Percentiles rank a stretch among this genome's conserved stretches.
Conservation (phyloP, 331 rosid species). For the Acacia pycnantha region DNA sequence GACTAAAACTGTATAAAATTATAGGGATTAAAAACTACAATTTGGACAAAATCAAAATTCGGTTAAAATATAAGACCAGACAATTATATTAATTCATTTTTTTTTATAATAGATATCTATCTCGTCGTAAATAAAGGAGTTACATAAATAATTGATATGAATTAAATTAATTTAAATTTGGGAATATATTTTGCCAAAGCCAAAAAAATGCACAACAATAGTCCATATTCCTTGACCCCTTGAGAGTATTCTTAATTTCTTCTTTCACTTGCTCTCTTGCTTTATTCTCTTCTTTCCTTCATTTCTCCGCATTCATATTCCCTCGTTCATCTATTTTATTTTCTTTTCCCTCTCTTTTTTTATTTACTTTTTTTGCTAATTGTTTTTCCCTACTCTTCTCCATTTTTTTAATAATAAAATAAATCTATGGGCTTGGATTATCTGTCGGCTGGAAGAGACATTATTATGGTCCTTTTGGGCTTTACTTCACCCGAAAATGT, state of each 20-base stretch:
- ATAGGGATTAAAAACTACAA: no score
- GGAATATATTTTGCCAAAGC: slow-evolving; percentile 3
- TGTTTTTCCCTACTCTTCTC: no score
- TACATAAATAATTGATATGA: no score
- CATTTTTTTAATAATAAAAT: background rate
- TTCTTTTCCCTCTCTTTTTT: background rate
- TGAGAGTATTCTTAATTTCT: slow-evolving; percentile 21
- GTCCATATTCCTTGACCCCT: background rate
- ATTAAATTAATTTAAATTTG: background rate
- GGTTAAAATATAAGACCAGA: no score
- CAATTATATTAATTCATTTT: no score
- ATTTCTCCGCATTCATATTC: background rate
- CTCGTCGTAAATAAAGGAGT: no score
- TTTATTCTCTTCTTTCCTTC: background rate
- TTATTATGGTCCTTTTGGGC: background rate
- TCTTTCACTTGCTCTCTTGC: background rate
- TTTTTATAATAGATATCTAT: no score
- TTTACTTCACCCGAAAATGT: background rate
- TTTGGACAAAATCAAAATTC: no score
- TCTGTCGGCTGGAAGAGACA: background rate
- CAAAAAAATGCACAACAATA: background rate
- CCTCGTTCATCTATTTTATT: background rate
- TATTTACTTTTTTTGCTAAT: background rate
- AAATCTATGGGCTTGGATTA: background rate
- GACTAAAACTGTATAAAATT: no score